Percentiles rank a stretch among this genome's conserved stretches.
Conservation (phyloP, 2,329 filamentous ascomycete species). For the Exophiala bonariae region DNA sequence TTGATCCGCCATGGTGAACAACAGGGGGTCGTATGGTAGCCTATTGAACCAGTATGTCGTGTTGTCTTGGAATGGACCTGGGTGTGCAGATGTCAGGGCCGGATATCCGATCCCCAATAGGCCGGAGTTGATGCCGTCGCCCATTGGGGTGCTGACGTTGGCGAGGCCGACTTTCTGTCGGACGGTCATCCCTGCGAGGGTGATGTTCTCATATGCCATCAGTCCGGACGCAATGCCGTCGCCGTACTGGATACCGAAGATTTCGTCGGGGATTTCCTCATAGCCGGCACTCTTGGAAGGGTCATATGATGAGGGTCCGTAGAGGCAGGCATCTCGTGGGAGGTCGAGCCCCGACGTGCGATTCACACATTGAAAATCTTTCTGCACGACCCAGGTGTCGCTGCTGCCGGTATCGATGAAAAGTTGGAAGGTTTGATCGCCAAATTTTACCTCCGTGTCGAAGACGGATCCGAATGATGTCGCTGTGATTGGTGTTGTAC, state of each 20-base stretch:
- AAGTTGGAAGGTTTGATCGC: constrained; percentile 36
- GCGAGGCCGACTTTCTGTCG: constrained; percentile 50
- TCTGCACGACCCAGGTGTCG: constrained; percentile 47
- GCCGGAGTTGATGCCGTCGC: constrained; percentile 48
- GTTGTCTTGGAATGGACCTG: constrained; percentile 23
- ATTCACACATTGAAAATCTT: constrained; percentile 38
- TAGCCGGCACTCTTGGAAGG: constrained; percentile 14
- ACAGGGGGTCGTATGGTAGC: constrained; percentile 50
- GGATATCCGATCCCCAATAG: constrained; percentile 55
- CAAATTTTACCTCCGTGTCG: constrained; percentile 26
- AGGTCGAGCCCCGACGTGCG: constrained; percentile 5
- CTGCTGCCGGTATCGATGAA: constrained; percentile 51
- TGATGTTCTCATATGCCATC: constrained; percentile 28
- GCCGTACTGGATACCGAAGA: constrained; percentile 29
- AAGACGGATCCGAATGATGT: constrained; percentile 12
- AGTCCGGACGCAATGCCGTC: constrained; percentile 28
- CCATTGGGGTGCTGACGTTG: constrained; percentile 42
- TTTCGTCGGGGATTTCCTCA: constrained; percentile 24
- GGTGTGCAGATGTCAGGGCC: constrained; percentile 45
- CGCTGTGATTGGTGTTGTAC: not conserved
- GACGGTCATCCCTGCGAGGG: constrained; percentile 28
- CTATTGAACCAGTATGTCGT: constrained; percentile 29
- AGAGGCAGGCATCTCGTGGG: constrained; percentile 22
- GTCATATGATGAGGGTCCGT: constrained; percentile 24
- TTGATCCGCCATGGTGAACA: constrained; percentile 50